These are phyloP conservation scores for Dioszegia hungarica DNA, from an alignment of 768 basidiomycete species.

Conservation along the genomic window DNA sequence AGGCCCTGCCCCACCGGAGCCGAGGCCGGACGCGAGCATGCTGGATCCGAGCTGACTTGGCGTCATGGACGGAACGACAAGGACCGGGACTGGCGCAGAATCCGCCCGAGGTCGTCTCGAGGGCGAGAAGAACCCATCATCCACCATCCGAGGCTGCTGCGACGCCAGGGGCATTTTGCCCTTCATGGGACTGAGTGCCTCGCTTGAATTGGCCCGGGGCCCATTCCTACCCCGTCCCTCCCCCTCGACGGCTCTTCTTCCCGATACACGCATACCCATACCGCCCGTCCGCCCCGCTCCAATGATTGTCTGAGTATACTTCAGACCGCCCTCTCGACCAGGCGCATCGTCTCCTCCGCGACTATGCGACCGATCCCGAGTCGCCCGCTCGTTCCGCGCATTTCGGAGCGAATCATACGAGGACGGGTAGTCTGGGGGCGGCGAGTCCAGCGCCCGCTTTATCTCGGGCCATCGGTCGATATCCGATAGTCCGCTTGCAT, in stretches of 20 bases:
- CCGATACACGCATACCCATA: conserved; percentile 70
- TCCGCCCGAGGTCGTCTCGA: conserved; percentile 39
- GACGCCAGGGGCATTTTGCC: conserved; percentile 10
- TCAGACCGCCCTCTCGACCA: conserved; percentile 55
- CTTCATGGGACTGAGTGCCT: conserved; percentile 9
- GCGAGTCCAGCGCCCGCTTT: conserved; percentile 55
- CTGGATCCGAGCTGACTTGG: conserved; percentile 5
- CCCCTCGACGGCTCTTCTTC: conserved; percentile 25
- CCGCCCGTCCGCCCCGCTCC: conserved; percentile 64
- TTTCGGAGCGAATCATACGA: conserved; percentile 40
- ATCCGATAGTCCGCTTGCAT: conserved; percentile 74
- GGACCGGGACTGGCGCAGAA: conserved; percentile 36
- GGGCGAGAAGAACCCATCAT: conserved; percentile 33
- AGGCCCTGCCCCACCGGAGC: conserved; percentile 15
- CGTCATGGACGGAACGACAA: conserved; percentile 1
- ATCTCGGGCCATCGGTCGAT: conserved; percentile 80
- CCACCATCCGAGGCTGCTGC: conserved; percentile 13
- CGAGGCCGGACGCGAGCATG: conserved; percentile 23
- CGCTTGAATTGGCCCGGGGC: conserved; percentile 4
- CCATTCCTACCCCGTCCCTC: conserved; percentile 8
- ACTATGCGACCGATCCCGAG: background rate
- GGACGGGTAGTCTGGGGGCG: conserved; percentile 58
- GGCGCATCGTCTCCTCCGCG: conserved; percentile 1
- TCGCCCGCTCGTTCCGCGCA: conserved; percentile 25
- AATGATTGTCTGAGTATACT: conserved; percentile 86